Conservation (phyloP, 108 stramenopile genomes). For the Asterionellopsis glacialis region DNA sequence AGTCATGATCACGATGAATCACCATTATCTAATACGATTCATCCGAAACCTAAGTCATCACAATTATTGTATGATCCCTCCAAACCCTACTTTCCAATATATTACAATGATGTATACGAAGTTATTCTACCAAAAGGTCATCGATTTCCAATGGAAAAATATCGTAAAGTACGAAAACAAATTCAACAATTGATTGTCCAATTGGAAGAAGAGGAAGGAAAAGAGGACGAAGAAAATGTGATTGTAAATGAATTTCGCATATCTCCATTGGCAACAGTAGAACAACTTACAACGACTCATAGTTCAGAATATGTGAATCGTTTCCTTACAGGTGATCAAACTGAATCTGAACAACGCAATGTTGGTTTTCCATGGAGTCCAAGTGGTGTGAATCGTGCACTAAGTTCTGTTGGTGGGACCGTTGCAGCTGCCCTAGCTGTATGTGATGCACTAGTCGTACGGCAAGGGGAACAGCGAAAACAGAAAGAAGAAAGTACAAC, state of each 20-base stretch:
- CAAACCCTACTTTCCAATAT: slow-evolving; percentile 58
- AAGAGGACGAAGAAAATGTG: slow-evolving; percentile 23
- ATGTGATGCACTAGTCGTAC: slow-evolving; percentile 28
- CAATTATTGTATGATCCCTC: neutral
- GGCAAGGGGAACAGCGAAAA: neutral
- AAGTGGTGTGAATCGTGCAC: slow-evolving; percentile 67
- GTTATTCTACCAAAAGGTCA: slow-evolving; percentile 82
- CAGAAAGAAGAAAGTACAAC: slow-evolving; percentile 12
- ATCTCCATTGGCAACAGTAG: slow-evolving; percentile 75
- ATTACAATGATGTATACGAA: slow-evolving; percentile 92
- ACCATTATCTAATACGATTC: too few species aligned
- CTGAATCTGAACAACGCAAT: slow-evolving; percentile 74
- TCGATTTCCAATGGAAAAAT: slow-evolving; percentile 94
- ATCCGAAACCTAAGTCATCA: too few species aligned
- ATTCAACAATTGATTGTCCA: slow-evolving; percentile 44
- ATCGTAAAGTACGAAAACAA: slow-evolving; percentile 62
- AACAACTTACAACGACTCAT: slow-evolving; percentile 83
- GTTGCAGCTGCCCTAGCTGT: slow-evolving; percentile 70
- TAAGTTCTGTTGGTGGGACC: slow-evolving; percentile 88
- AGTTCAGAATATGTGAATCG: slow-evolving; percentile 65
- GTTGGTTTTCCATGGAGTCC: slow-evolving; percentile 92
- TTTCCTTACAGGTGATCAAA: slow-evolving; percentile 71
- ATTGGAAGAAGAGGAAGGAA: slow-evolving; percentile 14
- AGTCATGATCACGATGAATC: too few species aligned
- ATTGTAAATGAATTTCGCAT: slow-evolving; percentile 56